These are phyloP conservation scores for Cryptosporidium xiaoi DNA, from an alignment of 169 alveolate species.

Conservation along the genomic window DNA sequence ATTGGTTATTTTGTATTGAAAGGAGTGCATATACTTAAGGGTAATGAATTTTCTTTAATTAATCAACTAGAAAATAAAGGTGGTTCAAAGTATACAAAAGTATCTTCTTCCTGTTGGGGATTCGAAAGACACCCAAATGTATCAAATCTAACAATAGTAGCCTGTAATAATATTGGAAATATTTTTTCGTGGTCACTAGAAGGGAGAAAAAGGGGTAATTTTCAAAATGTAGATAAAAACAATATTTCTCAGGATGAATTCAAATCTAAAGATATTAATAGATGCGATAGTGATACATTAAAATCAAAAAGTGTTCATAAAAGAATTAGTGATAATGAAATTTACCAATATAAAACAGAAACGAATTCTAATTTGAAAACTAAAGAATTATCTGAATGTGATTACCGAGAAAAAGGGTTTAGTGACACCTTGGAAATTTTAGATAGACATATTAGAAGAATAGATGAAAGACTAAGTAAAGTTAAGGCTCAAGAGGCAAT, in stretches of 20 bases:
- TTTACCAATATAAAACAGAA: too few relatives aligned
- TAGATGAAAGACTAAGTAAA: conserved; percentile 44
- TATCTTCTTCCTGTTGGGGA: conserved; percentile 38
- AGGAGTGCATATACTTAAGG: conserved; percentile 48
- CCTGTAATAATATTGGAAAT: conserved; percentile 44
- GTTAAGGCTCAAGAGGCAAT: conserved; percentile 52
- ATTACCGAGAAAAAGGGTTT: neutral
- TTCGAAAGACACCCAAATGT: conserved; percentile 1
- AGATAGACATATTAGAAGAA: conserved; percentile 60
- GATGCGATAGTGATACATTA: too few relatives aligned
- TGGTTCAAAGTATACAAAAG: neutral
- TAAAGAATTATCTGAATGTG: neutral
- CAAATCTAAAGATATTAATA: neutral
- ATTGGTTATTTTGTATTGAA: conserved; percentile 50
- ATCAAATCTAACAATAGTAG: conserved; percentile 11
- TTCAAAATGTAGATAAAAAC: neutral
- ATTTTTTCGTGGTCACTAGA: conserved; percentile 46
- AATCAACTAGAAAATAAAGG: conserved; percentile 11
- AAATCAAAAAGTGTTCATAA: neutral
- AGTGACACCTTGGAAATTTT: conserved; percentile 2
- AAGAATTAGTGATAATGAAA: neutral
- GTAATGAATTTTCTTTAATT: conserved; percentile 28
- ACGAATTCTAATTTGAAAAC: neutral
- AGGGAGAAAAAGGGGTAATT: neutral
- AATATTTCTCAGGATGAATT: neutral